Base-by-base conservation (phyloP, 305 asterid species). In the Solanum hybrid region DNA sequence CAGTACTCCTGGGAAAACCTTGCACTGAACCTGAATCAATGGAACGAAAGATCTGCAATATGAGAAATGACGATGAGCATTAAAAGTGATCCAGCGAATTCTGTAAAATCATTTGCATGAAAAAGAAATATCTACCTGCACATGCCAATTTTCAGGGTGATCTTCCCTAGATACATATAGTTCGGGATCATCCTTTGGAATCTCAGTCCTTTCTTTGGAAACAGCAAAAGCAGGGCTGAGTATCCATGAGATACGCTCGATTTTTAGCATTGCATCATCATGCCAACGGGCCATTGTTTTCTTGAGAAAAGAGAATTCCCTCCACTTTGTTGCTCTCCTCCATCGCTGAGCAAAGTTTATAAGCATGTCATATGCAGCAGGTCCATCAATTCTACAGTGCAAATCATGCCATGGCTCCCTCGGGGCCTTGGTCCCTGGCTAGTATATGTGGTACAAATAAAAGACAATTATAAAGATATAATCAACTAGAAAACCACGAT, bases 381-480 rank as follows among this genome's bases (percentile, higher is more conserved):
- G 98, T 28, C 99, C 99, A 2, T 97, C 99, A 89, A 97, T 95
- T 93, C 92, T 93, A 94, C 97, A 94, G 92, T 97, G 99, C 91
- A 97, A 91, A 91, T 97, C 99, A 94, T 97, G 99, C 99, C 99
- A 95, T 90, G 99, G 98, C 92, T 97, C 92, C 92, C 99, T 95
- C 2, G 99, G 99, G 91, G 96, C 98, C 92, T 93, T 95, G 42
- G 94, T 93, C 92, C 98, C 98, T 83, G 89, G 91, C 99, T 96
- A 89, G n/a, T n/a, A n/a, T n/a, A n/a, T n/a, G n/a, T n/a, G n/a
- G n/a, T n/a, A n/a, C n/a, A n/a, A n/a, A n/a, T n/a, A n/a, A n/a
- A n/a, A n/a, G n/a, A n/a, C n/a, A n/a, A n/a, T n/a, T n/a, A 36
- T 71, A 42, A 74, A 29, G 81, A 78, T n/a, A 78, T 69, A 64